Conservation (phyloP, 148 eudicot species). For the Camellia lanceoleosa region DNA sequence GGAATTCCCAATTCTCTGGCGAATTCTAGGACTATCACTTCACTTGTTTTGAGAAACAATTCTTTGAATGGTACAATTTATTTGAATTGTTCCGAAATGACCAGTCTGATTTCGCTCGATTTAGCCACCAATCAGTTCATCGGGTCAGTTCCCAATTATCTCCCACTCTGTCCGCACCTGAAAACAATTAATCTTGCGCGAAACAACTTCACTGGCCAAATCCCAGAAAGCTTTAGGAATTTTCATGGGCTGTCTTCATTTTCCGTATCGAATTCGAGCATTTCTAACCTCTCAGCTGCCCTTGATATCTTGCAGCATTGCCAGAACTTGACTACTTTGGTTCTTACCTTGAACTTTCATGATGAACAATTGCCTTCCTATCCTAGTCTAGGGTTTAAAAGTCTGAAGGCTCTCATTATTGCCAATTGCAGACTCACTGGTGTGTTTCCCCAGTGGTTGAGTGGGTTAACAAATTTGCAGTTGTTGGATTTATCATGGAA, state of each 20-base stretch:
- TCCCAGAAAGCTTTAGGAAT: conserved; percentile 27
- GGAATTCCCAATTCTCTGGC: conserved; percentile 23
- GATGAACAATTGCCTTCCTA: conserved; percentile 17
- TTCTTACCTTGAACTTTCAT: conserved; percentile 30
- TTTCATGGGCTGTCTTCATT: conserved; percentile 17
- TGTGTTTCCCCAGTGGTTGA: conserved; percentile 29
- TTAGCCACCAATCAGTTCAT: conserved; percentile 25
- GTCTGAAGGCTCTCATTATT: conserved; percentile 22
- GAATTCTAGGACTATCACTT: conserved; percentile 18
- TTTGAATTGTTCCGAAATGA: conserved; percentile 32
- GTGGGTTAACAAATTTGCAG: conserved; percentile 20
- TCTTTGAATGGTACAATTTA: conserved; percentile 23
- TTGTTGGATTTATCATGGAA: conserved; percentile 41
- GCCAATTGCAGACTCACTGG: conserved; percentile 33
- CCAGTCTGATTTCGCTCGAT: conserved; percentile 28
- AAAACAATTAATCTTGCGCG: conserved; percentile 24
- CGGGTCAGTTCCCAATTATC: conserved; percentile 26
- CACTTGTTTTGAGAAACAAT: conserved; percentile 29
- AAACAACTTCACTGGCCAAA: conserved; percentile 24
- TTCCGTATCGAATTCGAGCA: conserved; percentile 19
- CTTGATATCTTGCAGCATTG: conserved; percentile 29
- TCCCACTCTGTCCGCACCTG: conserved; percentile 17
- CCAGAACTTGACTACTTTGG: conserved; percentile 25
- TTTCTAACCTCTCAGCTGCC: conserved; percentile 22
- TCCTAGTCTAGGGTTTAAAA: conserved; percentile 16